phyloP scores from a whole-genome alignment of 2,329 filamentous ascomycete species.

The Colletotrichum sojae region DNA sequence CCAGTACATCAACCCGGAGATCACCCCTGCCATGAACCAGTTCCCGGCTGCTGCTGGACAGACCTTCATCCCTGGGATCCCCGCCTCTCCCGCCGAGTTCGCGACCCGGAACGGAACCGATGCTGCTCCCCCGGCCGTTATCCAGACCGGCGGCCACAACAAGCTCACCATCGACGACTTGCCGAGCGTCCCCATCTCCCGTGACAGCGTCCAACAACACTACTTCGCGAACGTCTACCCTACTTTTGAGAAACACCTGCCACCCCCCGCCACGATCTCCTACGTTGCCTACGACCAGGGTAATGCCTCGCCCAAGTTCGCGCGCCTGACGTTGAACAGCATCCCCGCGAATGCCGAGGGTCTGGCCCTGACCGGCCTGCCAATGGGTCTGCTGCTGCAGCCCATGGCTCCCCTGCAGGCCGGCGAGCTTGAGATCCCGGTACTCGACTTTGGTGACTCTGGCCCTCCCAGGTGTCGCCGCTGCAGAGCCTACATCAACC shows the following conservation, averaged over 20 bases:
- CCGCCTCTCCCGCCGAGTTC: conserved; percentile 45
- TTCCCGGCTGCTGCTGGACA: conserved; percentile 73
- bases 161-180: conserved; percentile 92
- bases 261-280: conserved; percentile 88
- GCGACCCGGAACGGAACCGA: conserved; percentile 53
- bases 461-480: conserved; percentile 93
- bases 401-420: conserved; percentile 86
- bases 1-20: conserved; percentile 62
- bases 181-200: conserved; percentile 88
- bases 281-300: conserved; percentile 97
- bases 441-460: conserved; percentile 92
- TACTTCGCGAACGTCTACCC: conserved; percentile 92
- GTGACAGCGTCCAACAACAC: conserved; percentile 86
- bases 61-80: conserved; percentile 49
- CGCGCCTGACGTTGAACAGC: conserved; percentile 91
- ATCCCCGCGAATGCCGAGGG: conserved; percentile 89
- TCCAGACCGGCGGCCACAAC: conserved; percentile 75
- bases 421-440: conserved; percentile 89
- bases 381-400: conserved; percentile 89
- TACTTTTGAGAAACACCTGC: conserved; percentile 94
- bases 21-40: conserved; percentile 65
- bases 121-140: conserved; percentile 58
- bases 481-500: conserved; percentile 97
- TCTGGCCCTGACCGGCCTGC: conserved; percentile 83
- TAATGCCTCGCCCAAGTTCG: conserved; percentile 95